These are phyloP conservation scores for Podila horticola DNA, from an alignment of 192 early-diverging fungal genomes.

Conservation along the genomic window DNA sequence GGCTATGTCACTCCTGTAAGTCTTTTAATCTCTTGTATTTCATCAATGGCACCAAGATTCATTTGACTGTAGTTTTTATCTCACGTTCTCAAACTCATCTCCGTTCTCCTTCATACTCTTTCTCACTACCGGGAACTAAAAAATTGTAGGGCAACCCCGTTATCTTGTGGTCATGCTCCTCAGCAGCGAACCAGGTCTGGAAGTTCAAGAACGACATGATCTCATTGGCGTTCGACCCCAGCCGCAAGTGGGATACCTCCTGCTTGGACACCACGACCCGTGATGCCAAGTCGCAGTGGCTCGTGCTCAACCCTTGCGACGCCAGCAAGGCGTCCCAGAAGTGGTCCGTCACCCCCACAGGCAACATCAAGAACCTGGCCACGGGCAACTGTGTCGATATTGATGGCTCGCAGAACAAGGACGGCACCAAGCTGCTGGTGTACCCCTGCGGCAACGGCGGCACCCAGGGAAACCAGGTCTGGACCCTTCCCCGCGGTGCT, in stretches of 20 bases:
- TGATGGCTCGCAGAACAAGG: constrained; percentile 4
- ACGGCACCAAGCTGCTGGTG: constrained; percentile 21
- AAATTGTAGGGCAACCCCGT: constrained; percentile 22
- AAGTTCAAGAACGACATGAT: constrained; percentile 40
- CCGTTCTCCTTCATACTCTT: background rate
- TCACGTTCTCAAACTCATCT: background rate
- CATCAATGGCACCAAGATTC: background rate
- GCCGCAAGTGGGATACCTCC: constrained; percentile 29
- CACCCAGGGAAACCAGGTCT: constrained; percentile 32
- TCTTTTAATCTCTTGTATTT: background rate
- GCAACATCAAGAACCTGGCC: constrained; percentile 30
- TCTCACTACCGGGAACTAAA: background rate
- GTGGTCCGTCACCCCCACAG: constrained; percentile 30
- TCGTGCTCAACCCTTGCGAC: constrained; percentile 28
- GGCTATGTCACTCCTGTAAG: constrained; percentile 22
- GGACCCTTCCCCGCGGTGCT: constrained; percentile 38
- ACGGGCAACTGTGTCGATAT: constrained; percentile 39
- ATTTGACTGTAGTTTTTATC: no score
- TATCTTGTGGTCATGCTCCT: constrained; percentile 31
- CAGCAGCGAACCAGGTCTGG: constrained; percentile 30
- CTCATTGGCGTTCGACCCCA: constrained; percentile 32
- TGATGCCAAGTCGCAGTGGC: constrained; percentile 4
- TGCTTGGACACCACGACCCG: constrained; percentile 25
- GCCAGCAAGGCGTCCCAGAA: constrained; percentile 14
- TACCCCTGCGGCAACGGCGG: constrained; percentile 19